A percentile compares a stretch with the other conserved stretches of the same genome.
Evolutionary conservation across 75 land plant species (phyloP).

Genomic region (Adiantum capillusveneris): DNA sequence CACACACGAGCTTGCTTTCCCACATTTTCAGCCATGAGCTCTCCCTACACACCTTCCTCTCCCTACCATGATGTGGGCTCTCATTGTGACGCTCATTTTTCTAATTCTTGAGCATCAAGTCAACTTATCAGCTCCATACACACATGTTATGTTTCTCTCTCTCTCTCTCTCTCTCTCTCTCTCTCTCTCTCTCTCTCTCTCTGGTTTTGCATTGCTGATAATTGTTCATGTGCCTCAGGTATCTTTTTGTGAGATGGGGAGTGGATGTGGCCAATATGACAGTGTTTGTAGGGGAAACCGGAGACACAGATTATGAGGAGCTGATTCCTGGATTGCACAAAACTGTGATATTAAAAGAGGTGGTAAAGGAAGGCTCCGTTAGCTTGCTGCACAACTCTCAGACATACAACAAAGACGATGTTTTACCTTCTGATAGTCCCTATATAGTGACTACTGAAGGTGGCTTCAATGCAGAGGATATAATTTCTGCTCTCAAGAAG

Average conservation of each 20-base stretch:
- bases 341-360: conserved; percentile 43
- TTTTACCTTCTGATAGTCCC: conserved; percentile 35
- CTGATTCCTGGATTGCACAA: conserved; percentile 64
- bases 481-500: conserved; percentile 7
- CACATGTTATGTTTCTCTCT: conserved; percentile 5
- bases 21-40: too few relatives aligned
- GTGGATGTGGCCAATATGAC: conserved; percentile 56
- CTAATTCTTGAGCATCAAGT: too few relatives aligned
- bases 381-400: conserved; percentile 34
- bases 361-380: conserved; percentile 49
- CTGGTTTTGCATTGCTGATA: too few relatives aligned
- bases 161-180: neutral
- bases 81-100: too few relatives aligned
- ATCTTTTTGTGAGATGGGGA: conserved; percentile 67
- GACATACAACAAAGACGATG: conserved; percentile 49
- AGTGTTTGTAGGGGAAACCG: conserved; percentile 67
- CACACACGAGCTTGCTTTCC: too few relatives aligned
- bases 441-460: conserved; percentile 18
- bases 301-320: conserved; percentile 78
- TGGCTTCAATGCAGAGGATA: conserved; percentile 16
- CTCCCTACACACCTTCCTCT: too few relatives aligned
- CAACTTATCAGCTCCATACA: too few relatives aligned
- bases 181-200: too few relatives aligned
- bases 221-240: conserved; percentile 25
- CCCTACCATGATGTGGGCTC: too few relatives aligned